Evolutionary conservation across 345 rosid species (phyloP).

Genomic region (Eucalyptus curtisii): DNA sequence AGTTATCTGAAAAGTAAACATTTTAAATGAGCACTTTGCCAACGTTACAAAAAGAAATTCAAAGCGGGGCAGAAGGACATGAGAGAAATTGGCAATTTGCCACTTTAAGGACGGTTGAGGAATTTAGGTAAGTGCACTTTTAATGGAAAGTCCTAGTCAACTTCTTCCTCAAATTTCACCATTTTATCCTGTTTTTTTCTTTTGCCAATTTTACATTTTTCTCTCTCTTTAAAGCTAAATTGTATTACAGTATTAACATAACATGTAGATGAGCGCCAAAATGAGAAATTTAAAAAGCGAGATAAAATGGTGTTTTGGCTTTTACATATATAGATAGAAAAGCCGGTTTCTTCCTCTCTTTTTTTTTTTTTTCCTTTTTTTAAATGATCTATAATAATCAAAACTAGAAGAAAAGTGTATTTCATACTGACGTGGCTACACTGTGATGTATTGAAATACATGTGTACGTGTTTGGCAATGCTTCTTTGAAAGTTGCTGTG

Average conservation of each 20-base stretch:
- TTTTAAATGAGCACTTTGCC: not conserved
- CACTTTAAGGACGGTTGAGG: not conserved
- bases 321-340: not conserved
- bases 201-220: not conserved
- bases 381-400: not conserved
- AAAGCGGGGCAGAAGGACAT: not conserved
- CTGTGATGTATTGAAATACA: no score
- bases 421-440: not conserved
- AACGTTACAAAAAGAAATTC: not conserved
- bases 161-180: not conserved
- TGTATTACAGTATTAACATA: not conserved
- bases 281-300: not conserved
- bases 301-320: not conserved
- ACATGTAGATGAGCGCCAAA: not conserved
- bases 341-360: accelerated
- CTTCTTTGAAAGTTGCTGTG: not conserved
- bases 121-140: not conserved
- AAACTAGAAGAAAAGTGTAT: not conserved
- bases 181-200: not conserved
- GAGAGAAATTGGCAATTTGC: not conserved
- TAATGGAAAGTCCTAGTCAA: not conserved
- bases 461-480: not conserved
- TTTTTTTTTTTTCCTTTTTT: accelerated
- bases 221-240: not conserved
- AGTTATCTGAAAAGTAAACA: not conserved